phyloP scores from a whole-genome alignment of 805 yeast species.

The Cyberlindnera samutprakarnensis region DNA sequence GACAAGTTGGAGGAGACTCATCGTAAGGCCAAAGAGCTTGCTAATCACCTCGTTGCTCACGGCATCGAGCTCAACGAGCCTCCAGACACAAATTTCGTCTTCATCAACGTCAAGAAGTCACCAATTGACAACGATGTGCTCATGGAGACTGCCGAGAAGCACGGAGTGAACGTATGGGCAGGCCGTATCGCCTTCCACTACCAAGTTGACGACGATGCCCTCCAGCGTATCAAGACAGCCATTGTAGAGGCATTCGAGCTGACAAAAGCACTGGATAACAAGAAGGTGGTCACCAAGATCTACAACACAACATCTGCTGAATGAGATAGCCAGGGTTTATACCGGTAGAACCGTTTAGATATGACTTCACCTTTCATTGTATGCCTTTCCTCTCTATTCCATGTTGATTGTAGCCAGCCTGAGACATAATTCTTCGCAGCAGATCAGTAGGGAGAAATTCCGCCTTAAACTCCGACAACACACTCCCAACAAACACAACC shows the following conservation, averaged over 20 bases:
- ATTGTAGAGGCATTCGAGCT: conserved; percentile 32
- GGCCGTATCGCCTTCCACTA: conserved; percentile 61
- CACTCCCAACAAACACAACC: background rate
- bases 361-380: too few relatives aligned
- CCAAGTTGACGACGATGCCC: conserved; percentile 16
- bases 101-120: conserved; percentile 43
- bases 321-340: conserved; percentile 18
- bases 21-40: conserved; percentile 42
- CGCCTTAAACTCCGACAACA: too few relatives aligned
- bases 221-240: conserved; percentile 20
- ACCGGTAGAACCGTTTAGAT: too few relatives aligned
- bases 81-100: conserved; percentile 78
- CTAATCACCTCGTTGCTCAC: conserved; percentile 39
- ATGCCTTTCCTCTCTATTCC: too few relatives aligned
- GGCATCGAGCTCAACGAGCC: conserved; percentile 61
- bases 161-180: conserved; percentile 51
- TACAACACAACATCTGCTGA: conserved; percentile 12
- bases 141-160: conserved; percentile 44
- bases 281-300: conserved; percentile 5
- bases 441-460: too few relatives aligned
- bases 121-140: conserved; percentile 51
- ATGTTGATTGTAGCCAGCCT: too few relatives aligned
- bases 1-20: conserved; percentile 42
- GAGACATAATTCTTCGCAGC: too few relatives aligned
- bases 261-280: conserved; percentile 8